Percentiles rank a stretch among this genome's conserved stretches.
Conservation (phyloP, 192 early-diverging fungal species). For the Podila clonocystis region DNA sequence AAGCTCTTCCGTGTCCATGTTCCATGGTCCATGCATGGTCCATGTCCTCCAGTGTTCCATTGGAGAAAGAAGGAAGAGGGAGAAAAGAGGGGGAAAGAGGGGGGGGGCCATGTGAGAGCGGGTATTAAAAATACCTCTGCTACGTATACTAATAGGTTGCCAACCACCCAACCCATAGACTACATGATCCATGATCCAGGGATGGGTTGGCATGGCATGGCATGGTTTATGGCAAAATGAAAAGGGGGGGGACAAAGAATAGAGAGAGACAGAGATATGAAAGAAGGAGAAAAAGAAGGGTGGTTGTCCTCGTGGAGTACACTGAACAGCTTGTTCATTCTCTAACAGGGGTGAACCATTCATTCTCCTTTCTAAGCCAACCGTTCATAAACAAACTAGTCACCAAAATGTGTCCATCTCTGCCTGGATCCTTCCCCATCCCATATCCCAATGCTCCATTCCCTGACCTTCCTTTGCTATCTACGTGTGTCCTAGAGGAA, state of each 20-base stretch:
- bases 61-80: constrained; percentile 13
- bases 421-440: too few species aligned
- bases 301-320: too few species aligned
- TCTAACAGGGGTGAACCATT: not conserved
- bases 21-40: constrained; percentile 23
- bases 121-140: constrained; percentile 10
- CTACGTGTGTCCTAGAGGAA: too few species aligned
- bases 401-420: too few species aligned
- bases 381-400: too few species aligned
- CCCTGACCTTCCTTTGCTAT: too few species aligned
- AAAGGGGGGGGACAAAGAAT: constrained; percentile 9
- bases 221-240: not conserved
- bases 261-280: constrained; percentile 7
- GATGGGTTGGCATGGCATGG: constrained; percentile 3
- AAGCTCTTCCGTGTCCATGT: constrained; percentile 33
- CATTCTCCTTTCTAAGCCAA: too few species aligned
- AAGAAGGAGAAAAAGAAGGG: constrained; percentile 6
- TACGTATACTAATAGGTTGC: not conserved
- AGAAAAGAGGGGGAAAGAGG: constrained; percentile 13
- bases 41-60: not conserved
- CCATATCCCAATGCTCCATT: too few species aligned
- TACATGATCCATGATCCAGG: constrained; percentile 9
- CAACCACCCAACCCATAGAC: constrained; percentile 1
- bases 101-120: constrained; percentile 15
- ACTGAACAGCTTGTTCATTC: too few species aligned